Conservation (phyloP, 257 asterid genomes). For the Linderniella brevidens region DNA sequence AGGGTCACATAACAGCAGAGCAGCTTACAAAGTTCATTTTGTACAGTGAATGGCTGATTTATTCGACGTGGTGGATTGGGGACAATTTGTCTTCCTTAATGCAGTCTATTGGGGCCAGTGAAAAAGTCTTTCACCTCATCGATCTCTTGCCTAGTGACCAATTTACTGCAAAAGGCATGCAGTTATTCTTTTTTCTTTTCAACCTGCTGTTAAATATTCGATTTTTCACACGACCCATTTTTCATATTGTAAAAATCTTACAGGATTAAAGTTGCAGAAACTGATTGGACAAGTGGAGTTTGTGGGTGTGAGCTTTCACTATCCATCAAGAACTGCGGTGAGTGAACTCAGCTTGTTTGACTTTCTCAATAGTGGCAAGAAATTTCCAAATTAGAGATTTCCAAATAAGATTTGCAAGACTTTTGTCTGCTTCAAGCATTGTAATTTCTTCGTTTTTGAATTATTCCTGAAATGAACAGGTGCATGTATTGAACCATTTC, state of each 20-base stretch:
- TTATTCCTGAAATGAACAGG: conserved; percentile 29
- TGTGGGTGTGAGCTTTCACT: conserved; percentile 48
- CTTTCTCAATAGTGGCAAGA: too few species aligned
- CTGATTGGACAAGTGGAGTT: conserved; percentile 64
- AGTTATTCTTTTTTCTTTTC: conserved; percentile 4
- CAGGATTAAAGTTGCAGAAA: conserved; percentile 63
- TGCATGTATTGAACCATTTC: conserved; percentile 47
- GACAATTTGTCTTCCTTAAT: conserved; percentile 80
- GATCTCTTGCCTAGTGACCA: conserved; percentile 61
- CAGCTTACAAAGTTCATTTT: conserved; percentile 88
- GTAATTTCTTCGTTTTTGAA: background rate
- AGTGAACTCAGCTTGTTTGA: conserved; percentile 10
- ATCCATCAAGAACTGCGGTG: conserved; percentile 67
- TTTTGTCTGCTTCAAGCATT: background rate
- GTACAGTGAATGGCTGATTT: conserved; percentile 97
- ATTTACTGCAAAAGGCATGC: conserved; percentile 55
- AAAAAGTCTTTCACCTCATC: conserved; percentile 77
- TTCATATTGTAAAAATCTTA: conserved; percentile 7
- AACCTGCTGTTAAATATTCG: background rate
- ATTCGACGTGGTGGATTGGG: conserved; percentile 96
- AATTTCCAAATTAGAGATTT: too few species aligned
- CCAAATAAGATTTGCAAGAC: too few species aligned
- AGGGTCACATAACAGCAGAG: conserved; percentile 90
- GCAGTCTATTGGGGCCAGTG: conserved; percentile 98
- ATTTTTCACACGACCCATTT: background rate